A percentile compares a stretch with the other conserved stretches of the same genome.
Evolutionary conservation across 225 moss, liverwort and hornwort species (phyloP).

Genomic region (Lunularia cruciata): DNA sequence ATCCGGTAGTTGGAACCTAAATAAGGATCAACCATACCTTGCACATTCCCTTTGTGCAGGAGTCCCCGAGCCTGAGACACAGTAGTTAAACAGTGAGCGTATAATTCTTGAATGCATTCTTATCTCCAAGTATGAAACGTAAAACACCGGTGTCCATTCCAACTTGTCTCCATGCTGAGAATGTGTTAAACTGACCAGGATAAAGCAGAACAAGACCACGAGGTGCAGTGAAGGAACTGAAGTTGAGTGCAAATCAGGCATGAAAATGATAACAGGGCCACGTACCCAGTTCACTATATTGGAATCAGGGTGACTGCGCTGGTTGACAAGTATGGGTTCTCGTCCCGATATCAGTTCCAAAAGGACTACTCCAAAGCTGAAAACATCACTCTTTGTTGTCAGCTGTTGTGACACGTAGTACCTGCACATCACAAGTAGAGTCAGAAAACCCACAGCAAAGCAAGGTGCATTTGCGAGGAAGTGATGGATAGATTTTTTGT

Average conservation of each 20-base stretch:
- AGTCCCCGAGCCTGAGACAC: slow-evolving; percentile 39
- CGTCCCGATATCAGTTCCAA: slow-evolving; percentile 52
- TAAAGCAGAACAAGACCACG: not conserved
- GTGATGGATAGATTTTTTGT: not conserved
- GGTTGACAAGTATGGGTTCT: slow-evolving; percentile 29
- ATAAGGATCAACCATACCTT: slow-evolving; percentile 52
- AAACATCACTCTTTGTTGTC: slow-evolving; percentile 59
- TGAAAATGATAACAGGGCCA: not conserved
- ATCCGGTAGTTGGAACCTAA: slow-evolving; percentile 28
- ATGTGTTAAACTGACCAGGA: too few relatives aligned
- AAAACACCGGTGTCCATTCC: too few relatives aligned
- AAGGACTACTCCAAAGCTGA: slow-evolving; percentile 60
- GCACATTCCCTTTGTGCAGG: slow-evolving; percentile 40
- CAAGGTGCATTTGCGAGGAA: not conserved
- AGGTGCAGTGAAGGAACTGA: not conserved
- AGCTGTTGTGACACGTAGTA: slow-evolving; percentile 44
- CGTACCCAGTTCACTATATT: slow-evolving; percentile 53
- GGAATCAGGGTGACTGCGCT: not conserved
- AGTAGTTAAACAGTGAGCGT: not conserved
- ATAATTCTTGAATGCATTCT: not conserved
- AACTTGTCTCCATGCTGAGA: too few relatives aligned
- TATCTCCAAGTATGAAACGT: too few relatives aligned
- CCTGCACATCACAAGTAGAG: slow-evolving; percentile 22
- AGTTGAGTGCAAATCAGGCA: not conserved
- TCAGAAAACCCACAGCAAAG: not conserved